Conservation (phyloP, 495 filamentous ascomycete species). For the Aspergillus bridgeri region DNA sequence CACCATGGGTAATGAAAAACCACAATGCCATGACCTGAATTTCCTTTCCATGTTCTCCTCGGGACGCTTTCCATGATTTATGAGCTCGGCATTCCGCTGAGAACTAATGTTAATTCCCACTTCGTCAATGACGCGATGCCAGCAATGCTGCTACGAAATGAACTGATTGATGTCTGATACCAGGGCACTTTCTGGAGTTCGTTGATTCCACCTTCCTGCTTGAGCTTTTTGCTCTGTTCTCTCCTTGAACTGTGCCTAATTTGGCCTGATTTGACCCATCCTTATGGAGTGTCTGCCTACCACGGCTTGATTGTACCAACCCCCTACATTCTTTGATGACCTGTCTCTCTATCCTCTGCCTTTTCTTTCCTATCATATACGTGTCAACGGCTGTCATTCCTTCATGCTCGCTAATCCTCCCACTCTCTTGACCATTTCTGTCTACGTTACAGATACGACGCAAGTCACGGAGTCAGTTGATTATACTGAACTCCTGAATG, state of each 20-base stretch:
- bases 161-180: conserved; percentile 4
- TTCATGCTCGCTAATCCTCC: conserved; percentile 4
- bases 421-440: conserved; percentile 5
- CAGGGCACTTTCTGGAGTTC: not conserved
- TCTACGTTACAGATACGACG: not conserved
- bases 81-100: not conserved
- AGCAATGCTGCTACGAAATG: conserved; percentile 6
- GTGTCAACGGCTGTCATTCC: not conserved
- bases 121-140: not conserved
- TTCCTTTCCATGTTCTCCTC: not conserved
- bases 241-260: not conserved
- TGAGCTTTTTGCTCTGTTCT: not conserved
- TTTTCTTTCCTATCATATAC: not conserved
- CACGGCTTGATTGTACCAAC: not conserved
- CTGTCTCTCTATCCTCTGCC: not conserved
- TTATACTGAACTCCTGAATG: not conserved
- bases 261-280: not conserved
- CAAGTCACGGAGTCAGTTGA: not conserved
- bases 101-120: not conserved
- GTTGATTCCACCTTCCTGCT: not conserved
- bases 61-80: conserved; percentile 3
- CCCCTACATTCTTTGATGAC: not conserved
- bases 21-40: not conserved
- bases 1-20: not conserved
- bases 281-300: not conserved